Base-by-base conservation (phyloP, 106 monocot species). In the Acorus gramineus region DNA sequence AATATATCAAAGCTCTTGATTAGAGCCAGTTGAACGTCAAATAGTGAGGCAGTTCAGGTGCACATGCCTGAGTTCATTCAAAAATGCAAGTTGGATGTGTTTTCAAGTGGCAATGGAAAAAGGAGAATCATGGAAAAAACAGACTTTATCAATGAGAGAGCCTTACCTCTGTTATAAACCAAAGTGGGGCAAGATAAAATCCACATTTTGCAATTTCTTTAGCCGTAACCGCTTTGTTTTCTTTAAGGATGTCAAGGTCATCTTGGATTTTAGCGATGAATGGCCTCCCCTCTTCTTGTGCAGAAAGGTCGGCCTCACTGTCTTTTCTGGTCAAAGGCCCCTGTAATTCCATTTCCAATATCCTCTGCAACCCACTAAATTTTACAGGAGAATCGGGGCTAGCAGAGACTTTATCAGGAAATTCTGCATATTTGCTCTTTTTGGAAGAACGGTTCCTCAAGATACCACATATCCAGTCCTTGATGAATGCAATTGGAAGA, bases 81-180 rank as follows among this genome's bases (percentile, higher is more conserved):
- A 28, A 28, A 28, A 28, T 28, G 28, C 28, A 28, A 28, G 28
- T 28, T 28, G 28, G 28, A 28, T 28, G 28, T 28, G 28, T 28
- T 28, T 28, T 28, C 28, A 28, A 28, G 28, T 11, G 3, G 14
- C 9, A 6, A 69, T 42, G 42, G 28, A 14, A 4, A 42, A 43
- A 59, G 6, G 28, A 13, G 6, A 2, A 5, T 13, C 10, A 5
- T 14, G 5, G 28, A 3, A 3, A n/a, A 14, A 57, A 10, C 5
- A 44, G 46, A 2, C 13, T 51, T 51, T 43, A 54, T 8, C 54
- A 44, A 59, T 5, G 44, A 59, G 9, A 55, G 8, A 43, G 28
- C 42, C 64, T 71, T 64, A 96, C 95, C 90, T 96, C 95, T 60
- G 95, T 96, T 65, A 90, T 64, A 70, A 96, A 96, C 95, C 95